phyloP scores from a whole-genome alignment of 2,329 filamentous ascomycete genomes.

The Botrytis hyacinthi region DNA sequence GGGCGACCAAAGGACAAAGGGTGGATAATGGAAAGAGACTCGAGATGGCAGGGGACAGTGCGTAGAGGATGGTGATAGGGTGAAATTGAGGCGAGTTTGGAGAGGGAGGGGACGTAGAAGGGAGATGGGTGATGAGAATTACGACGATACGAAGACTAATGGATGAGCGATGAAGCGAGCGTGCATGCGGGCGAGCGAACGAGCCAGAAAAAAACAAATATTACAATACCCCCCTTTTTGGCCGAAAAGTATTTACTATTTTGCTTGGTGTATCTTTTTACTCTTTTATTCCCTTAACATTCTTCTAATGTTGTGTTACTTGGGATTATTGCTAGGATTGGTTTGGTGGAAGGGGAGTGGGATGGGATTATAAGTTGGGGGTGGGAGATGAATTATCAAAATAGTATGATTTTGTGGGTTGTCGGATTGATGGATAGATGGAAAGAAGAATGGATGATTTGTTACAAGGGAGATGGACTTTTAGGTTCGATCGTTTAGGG shows the following conservation, averaged over 20 bases:
- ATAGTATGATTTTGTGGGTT: not conserved
- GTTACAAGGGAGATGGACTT: not conserved
- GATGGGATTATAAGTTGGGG: no score
- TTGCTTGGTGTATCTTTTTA: not conserved
- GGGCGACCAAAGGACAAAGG: not conserved
- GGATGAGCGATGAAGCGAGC: not conserved
- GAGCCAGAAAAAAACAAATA: not conserved
- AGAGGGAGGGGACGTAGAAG: not conserved
- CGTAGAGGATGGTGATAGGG: conserved; percentile 32
- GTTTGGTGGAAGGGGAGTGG: not conserved
- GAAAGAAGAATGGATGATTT: not conserved
- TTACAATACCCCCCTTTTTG: not conserved
- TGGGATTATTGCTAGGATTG: not conserved
- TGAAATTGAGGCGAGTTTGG: not conserved
- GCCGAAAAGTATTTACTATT: not conserved
- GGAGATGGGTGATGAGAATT: not conserved
- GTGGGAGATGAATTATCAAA: not conserved
- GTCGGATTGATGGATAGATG: not conserved
- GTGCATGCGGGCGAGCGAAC: not conserved
- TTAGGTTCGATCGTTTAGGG: not conserved
- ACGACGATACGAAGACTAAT: conserved; percentile 1
- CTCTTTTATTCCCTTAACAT: not conserved
- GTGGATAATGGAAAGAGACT: conserved; percentile 26
- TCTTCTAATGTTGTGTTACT: not conserved
- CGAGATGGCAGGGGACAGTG: conserved; percentile 39